Base-by-base conservation (phyloP, 169 alveolate species). In the Eimeria necatrix region DNA sequence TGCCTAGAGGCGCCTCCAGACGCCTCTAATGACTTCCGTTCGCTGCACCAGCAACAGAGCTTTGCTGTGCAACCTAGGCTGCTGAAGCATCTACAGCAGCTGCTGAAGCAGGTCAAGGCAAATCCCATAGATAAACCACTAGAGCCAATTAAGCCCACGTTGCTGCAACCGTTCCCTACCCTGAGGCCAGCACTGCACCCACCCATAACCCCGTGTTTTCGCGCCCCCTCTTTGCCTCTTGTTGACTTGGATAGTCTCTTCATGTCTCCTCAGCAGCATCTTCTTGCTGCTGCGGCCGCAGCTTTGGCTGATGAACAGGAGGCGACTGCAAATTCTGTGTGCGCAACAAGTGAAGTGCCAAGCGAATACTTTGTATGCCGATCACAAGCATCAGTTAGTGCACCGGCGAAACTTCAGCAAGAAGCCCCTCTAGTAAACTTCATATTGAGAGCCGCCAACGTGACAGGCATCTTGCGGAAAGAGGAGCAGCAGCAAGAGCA, bases 11-110 rank as follows among this genome's bases (percentile, higher is more conserved):
- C 89, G 10, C 89, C 89, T 22, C 89, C 89, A 49, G 89, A 80
- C 24, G 71, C 51, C 9, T 68, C 89, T 51, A 52, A 52, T 41
- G 89, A 80, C 52, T 80, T 80, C 51, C 70, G 89, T 4, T 49
- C 51, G 89, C 89, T 80, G 71, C 89, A 80, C 51, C 89, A 80
- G 71, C 89, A 80, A 68, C 89, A 80, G 32, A 51, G 89, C 26
- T 80, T 51, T 52, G 70, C 89, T 9, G 24, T 80, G 89, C 64
- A 53, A 68, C 89, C 70, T 3, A 61, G 89, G 22, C 89, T 80
- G 70, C 73, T 80, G 89, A 61, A 49, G 0, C 73, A 52, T 46
- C 73, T 80, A 60, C 89, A 80, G 89, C 89, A 52, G 71, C 49
- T 80, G 71, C 51, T 80, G 71, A 61, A 80, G 73, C 89, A 53